Base-by-base conservation (phyloP, 139 green algal genomes). In the Micractinium sp. region DNA sequence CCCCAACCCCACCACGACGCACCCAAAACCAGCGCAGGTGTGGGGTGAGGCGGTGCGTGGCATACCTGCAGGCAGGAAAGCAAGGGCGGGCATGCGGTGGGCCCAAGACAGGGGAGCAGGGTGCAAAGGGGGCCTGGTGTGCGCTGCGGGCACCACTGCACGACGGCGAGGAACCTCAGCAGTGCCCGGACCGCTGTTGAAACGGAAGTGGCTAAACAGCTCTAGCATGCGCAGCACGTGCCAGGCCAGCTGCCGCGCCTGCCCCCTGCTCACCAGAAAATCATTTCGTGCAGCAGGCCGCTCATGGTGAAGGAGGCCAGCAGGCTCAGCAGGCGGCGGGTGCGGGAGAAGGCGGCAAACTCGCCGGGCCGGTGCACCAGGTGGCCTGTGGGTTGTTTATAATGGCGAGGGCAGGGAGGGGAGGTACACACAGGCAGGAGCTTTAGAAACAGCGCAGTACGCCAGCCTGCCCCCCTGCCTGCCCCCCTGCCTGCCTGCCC, bases 21-120 rank as follows among this genome's bases (percentile, higher is more conserved):
- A 56, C 47, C 77, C 77, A 82, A 36, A 56, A 61, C 77, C 77
- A 82, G 38, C 56, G 77, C 38, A 82, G 77, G 38, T 82, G 77
- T 25, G 77, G 77, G 2, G 77, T 82, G 77, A 60, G 31, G 77
- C 36, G 39, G 1, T 36, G 36, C 16, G 77, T 35, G 19, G 39
- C 38, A 39, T 82, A 82, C 77, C 77, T 82, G 77, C 77, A 9
- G 39, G 33, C 5, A n/a, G 22, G n/a, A 14, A 0, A 19, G 31
- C 31, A 38, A 9, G 73, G 14, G 15, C 12, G 1, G 73, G 25
- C 27, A 76, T 5, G 47, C 9, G 47, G 47, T 56, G 5, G 47
- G 47, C 47, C 5, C 47, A 56, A 16, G 47, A n/a, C n/a, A n/a
- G n/a, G n/a, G n/a, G n/a, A n/a, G 47, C 9, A 9, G 5, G 47